phyloP scores from a whole-genome alignment of 2,329 filamentous ascomycete species.

The Delphinella strobiligena region DNA sequence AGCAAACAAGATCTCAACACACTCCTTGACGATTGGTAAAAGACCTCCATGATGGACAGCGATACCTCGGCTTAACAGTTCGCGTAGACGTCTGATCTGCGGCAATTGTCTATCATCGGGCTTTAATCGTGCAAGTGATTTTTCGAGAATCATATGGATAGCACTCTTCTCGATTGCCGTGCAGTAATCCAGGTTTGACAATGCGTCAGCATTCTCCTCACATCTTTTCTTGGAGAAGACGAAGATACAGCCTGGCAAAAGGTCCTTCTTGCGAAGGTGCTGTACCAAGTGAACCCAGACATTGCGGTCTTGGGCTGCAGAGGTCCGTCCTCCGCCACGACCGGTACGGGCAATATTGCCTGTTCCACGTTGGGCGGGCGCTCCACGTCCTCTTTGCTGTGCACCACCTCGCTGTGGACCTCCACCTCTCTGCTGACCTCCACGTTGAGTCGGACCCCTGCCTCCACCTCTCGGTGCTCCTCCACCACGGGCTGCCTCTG shows the following conservation, averaged over 20 bases:
- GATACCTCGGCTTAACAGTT: conserved; percentile 76
- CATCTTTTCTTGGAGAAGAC: conserved; percentile 98
- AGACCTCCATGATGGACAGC: conserved; percentile 94
- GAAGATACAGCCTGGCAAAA: conserved; percentile 91
- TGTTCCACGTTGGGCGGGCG: conserved; percentile 42
- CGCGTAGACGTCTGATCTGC: conserved; percentile 78
- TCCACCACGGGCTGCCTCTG: conserved; percentile 39
- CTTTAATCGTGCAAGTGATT: conserved; percentile 81
- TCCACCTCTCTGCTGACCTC: conserved; percentile 32
- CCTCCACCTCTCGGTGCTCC: conserved; percentile 34
- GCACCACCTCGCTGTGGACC: conserved; percentile 33
- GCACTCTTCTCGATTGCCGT: conserved; percentile 89
- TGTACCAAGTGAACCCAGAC: conserved; percentile 95
- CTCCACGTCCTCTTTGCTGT: conserved; percentile 44
- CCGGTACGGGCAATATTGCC: conserved; percentile 88
- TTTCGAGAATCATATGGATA: conserved; percentile 95
- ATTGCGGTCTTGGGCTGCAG: conserved; percentile 87
- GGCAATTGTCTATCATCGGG: conserved; percentile 82
- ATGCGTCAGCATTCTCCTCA: conserved; percentile 89
- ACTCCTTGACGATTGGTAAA: conserved; percentile 91
- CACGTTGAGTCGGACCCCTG: conserved; percentile 42
- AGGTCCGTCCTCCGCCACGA: conserved; percentile 72
- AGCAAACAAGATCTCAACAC: conserved; percentile 93
- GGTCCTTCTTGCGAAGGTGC: conserved; percentile 71
- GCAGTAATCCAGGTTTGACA: conserved; percentile 91